A percentile compares a stretch with the other conserved stretches of the same genome.
These are phyloP conservation scores for Syzygium oleosum DNA, from an alignment of 345 rosid species.

Conservation along the genomic window DNA sequence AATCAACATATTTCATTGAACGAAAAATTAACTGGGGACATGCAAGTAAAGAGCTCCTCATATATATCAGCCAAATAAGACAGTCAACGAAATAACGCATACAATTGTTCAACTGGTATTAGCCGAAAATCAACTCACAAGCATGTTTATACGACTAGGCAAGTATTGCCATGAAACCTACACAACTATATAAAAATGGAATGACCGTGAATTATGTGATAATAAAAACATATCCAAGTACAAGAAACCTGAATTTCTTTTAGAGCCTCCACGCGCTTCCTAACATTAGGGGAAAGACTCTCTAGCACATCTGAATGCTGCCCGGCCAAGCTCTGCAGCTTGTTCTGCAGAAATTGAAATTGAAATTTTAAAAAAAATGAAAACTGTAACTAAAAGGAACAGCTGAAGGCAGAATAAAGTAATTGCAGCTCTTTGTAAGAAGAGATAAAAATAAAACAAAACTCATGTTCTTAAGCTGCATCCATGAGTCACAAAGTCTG, in stretches of 20 bases:
- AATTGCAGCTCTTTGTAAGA: background rate
- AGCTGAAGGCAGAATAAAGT: background rate
- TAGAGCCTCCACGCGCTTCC: constrained; percentile 88
- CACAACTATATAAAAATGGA: background rate
- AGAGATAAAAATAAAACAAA: background rate
- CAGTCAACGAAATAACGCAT: background rate
- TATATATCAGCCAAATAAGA: background rate
- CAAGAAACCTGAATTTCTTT: constrained; percentile 73
- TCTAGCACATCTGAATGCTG: constrained; percentile 69
- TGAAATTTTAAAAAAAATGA: background rate
- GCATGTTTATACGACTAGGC: background rate
- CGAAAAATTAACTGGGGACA: background rate
- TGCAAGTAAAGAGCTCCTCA: background rate
- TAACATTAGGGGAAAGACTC: constrained; percentile 45
- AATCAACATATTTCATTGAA: background rate
- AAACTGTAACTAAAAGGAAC: background rate
- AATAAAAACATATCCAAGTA: background rate
- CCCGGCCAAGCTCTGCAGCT: constrained; percentile 78
- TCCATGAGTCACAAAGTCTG: background rate
- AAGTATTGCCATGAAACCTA: background rate
- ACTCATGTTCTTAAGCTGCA: background rate
- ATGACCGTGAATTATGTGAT: background rate
- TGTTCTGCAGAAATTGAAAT: constrained; percentile 32
- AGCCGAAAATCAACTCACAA: background rate
- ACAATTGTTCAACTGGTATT: background rate